phyloP scores from a whole-genome alignment of 106 monocot genomes.

The Dendrobium officinale region DNA sequence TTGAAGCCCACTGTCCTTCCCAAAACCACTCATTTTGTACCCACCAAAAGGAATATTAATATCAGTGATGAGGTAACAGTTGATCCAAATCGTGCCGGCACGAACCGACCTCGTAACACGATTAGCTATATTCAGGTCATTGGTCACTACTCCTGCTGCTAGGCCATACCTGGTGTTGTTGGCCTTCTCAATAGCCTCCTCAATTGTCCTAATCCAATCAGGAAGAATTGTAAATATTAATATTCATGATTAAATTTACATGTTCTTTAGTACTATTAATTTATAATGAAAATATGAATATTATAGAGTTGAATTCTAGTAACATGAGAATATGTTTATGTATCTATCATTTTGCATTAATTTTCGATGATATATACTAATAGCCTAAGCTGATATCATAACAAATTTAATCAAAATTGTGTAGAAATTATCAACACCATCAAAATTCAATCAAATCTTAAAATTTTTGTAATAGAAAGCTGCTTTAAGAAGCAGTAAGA shows the following conservation, averaged over 20 bases:
- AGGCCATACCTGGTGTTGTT: slow-evolving; percentile 55
- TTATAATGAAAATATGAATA: too few relatives aligned
- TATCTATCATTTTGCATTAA: too few relatives aligned
- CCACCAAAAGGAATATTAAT: background rate
- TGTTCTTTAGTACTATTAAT: too few relatives aligned
- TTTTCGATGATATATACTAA: too few relatives aligned
- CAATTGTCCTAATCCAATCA: slow-evolving; percentile 49
- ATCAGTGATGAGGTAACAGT: background rate
- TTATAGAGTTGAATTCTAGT: too few relatives aligned
- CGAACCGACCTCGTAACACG: background rate
- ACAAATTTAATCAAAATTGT: background rate
- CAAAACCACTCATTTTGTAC: slow-evolving; percentile 5
- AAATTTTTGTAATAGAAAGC: too few relatives aligned
- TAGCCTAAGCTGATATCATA: too few relatives aligned
- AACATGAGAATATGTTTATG: too few relatives aligned
- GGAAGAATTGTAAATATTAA: background rate
- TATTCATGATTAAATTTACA: background rate
- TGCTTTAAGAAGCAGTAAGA: too few relatives aligned
- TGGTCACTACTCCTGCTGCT: slow-evolving; percentile 66
- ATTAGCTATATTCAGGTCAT: slow-evolving; percentile 57
- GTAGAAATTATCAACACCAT: background rate
- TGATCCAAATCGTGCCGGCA: slow-evolving; percentile 4
- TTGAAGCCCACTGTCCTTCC: background rate
- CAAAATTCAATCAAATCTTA: background rate
- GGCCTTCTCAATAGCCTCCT: slow-evolving; percentile 67